phyloP scores from a whole-genome alignment of 768 basidiomycete genomes.

The Hygrocybe punicea region DNA sequence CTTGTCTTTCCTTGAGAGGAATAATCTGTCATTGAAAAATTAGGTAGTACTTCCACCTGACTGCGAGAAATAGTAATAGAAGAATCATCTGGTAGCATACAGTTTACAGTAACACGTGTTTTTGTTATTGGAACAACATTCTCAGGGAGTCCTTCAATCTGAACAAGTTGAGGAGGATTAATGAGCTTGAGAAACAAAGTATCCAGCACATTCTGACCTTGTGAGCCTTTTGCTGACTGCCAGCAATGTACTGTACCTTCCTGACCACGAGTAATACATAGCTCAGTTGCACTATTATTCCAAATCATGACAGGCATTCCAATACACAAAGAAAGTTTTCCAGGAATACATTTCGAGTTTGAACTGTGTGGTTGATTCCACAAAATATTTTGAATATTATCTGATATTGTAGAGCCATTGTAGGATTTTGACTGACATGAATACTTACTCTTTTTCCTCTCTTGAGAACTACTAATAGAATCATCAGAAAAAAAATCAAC shows the following conservation, averaged over 20 bases:
- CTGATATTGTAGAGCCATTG: background rate
- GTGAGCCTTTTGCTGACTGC: conserved; percentile 13
- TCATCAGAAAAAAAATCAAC: conserved; percentile 27
- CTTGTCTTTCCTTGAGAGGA: no score
- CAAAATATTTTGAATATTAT: conserved; percentile 1
- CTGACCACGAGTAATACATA: conserved; percentile 32
- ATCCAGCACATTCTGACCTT: conserved; percentile 18
- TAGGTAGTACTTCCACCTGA: no score
- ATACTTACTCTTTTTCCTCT: no score
- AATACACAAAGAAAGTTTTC: conserved; percentile 29
- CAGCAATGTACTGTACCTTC: conserved; percentile 27
- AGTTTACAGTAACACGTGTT: conserved; percentile 7
- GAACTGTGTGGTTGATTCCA: conserved; percentile 9
- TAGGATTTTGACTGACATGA: background rate
- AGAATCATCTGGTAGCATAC: conserved; percentile 19
- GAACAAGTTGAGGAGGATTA: conserved; percentile 10
- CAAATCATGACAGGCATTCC: conserved; percentile 30
- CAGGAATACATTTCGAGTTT: conserved; percentile 21
- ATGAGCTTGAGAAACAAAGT: conserved; percentile 18
- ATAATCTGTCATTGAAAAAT: no score
- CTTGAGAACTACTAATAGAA: background rate
- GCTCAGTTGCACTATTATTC: conserved; percentile 28
- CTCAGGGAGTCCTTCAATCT: conserved; percentile 1
- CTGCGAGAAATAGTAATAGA: conserved; percentile 5
- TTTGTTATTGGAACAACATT: conserved; percentile 24